Evolutionary conservation across 2,329 filamentous ascomycete species (phyloP).

Genomic region (Botrytis cinerea): DNA sequence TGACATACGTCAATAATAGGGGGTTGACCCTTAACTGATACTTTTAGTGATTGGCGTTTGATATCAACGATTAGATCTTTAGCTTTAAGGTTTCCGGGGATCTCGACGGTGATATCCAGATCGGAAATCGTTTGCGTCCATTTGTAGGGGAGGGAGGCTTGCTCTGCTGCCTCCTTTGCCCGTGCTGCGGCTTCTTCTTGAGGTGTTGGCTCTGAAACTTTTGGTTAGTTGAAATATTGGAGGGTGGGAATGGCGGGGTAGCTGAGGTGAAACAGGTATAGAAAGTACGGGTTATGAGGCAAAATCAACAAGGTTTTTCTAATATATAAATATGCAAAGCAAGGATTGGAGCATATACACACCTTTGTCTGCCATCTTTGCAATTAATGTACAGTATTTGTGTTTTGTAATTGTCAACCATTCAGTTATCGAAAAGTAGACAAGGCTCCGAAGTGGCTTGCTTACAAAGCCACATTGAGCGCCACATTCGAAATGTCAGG

Average conservation of each 20-base stretch:
- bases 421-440: slow-evolving; percentile 23
- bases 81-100: slow-evolving; percentile 82
- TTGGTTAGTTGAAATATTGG: slow-evolving; percentile 18
- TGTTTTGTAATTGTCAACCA: slow-evolving; percentile 16
- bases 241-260: slow-evolving; percentile 20
- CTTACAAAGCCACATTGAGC: slow-evolving; percentile 13
- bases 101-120: slow-evolving; percentile 74
- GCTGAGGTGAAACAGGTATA: neutral
- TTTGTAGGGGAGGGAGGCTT: slow-evolving; percentile 91
- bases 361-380: slow-evolving; percentile 37
- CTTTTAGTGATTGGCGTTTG: slow-evolving; percentile 74
- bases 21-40: slow-evolving; percentile 84
- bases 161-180: slow-evolving; percentile 80
- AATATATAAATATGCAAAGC: neutral
- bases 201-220: slow-evolving; percentile 37
- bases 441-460: slow-evolving; percentile 34
- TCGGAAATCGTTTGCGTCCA: slow-evolving; percentile 94
- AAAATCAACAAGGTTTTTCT: neutral
- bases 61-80: slow-evolving; percentile 82
- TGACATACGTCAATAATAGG: slow-evolving; percentile 73
- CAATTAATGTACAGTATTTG: slow-evolving; percentile 20
- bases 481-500: neutral
- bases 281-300: neutral
- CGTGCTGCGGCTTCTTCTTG: slow-evolving; percentile 60
- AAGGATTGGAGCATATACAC: neutral